Evolutionary conservation across 1,139 yeast genomes (phyloP).

Genomic region (Wickerhamomyces sp.): DNA sequence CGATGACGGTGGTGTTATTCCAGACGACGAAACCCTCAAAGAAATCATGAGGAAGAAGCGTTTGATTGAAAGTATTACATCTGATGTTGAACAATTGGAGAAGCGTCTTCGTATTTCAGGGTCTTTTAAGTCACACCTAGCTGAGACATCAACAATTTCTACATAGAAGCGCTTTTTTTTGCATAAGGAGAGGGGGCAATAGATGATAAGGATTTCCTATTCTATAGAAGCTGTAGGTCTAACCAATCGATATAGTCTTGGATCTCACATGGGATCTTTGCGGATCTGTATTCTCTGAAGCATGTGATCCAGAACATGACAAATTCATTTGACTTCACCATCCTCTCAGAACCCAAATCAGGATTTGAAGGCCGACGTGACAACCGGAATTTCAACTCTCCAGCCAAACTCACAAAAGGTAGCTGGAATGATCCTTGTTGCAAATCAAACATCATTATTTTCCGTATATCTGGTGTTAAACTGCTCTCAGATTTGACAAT

Average conservation of each 20-base stretch:
- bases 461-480: not conserved
- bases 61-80: conserved; percentile 13
- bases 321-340: conserved; percentile 18
- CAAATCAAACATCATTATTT: not conserved
- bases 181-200: too few relatives aligned
- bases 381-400: not conserved
- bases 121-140: not conserved
- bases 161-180: not conserved
- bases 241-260: not conserved
- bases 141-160: not conserved
- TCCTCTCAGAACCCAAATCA: not conserved
- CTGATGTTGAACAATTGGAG: conserved; percentile 17
- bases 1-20: not conserved
- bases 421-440: not conserved
- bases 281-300: conserved; percentile 6
- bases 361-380: not conserved
- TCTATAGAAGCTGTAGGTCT: not conserved
- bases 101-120: conserved; percentile 9
- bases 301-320: conserved; percentile 26
- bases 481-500: not conserved
- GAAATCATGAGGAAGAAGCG: conserved; percentile 19
- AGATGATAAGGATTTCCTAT: not conserved
- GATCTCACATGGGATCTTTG: conserved; percentile 1
- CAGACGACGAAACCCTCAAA: conserved; percentile 11
- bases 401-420: not conserved